Evolutionary conservation across 495 filamentous ascomycete genomes (phyloP).

Genomic region (Penicillium mononematosum): DNA sequence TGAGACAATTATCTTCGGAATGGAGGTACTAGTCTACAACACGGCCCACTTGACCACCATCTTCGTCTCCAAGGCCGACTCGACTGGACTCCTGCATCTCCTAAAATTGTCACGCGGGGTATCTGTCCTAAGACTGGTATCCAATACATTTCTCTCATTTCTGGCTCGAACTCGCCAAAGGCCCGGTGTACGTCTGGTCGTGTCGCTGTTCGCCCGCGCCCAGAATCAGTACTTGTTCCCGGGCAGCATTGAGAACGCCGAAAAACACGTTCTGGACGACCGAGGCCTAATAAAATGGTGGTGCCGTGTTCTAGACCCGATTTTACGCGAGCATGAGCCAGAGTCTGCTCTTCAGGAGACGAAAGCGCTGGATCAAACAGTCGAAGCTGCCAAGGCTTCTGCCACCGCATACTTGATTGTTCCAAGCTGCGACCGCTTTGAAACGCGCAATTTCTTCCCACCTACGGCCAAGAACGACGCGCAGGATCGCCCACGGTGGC

Average conservation of each 20-base stretch:
- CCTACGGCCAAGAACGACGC: constrained; percentile 39
- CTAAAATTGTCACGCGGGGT: constrained; percentile 59
- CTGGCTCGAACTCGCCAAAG: constrained; percentile 66
- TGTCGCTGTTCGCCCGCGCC: constrained; percentile 89
- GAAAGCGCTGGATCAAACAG: constrained; percentile 42
- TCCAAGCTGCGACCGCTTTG: constrained; percentile 76
- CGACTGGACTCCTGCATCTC: constrained; percentile 78
- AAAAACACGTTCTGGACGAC: constrained; percentile 94
- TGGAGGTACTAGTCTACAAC: constrained; percentile 64
- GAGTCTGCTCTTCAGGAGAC: constrained; percentile 41
- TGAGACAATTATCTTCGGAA: constrained; percentile 63
- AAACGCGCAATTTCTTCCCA: constrained; percentile 66
- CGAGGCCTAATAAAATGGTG: constrained; percentile 90
- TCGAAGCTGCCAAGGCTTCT: constrained; percentile 39
- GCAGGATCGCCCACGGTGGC: constrained; percentile 48
- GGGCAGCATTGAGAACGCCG: constrained; percentile 76
- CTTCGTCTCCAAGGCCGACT: constrained; percentile 97
- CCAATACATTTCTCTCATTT: constrained; percentile 71
- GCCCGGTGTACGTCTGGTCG: constrained; percentile 67
- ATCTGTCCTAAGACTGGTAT: constrained; percentile 71
- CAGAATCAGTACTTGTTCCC: constrained; percentile 96
- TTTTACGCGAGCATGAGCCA: constrained; percentile 52
- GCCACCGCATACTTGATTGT: constrained; percentile 76
- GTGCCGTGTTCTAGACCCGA: constrained; percentile 80
- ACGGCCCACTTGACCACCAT: constrained; percentile 78